Evolutionary conservation across 2,329 filamentous ascomycete species (phyloP), one percentile per base, ranked within the genome.

Genomic region (Didymosphaeria variabile): DNA sequence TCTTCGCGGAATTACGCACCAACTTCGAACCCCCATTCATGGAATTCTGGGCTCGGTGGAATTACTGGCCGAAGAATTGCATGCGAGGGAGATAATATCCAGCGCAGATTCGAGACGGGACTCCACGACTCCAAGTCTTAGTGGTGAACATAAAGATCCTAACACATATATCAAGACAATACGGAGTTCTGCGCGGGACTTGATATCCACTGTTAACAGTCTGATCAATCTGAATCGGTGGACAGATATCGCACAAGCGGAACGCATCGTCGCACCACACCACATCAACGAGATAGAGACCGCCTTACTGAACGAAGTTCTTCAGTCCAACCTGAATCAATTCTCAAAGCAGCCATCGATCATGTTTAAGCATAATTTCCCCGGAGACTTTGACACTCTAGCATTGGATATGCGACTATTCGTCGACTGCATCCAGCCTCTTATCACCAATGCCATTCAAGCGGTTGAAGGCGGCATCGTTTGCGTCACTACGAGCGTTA

Each of bases 1-100:
- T 58, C 68, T 84, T 0, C 75, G 82, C 3, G 80, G 81, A 0
- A 77, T 84, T 9, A 83, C 80, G 0, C 82, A 84, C 55, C 80
- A 83, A 38, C 76, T 84, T 0, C 76, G 82, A 45, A 84, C 82
- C 0, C 82, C 82, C 0, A 82, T 84, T 5, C 82, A 84, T 36
- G 82, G 82, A 0, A 81, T 84, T 1, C 72, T 84, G 7, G 77
- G 76, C 10, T 79, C 77, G 2, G 74, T 75, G 5, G 78, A 84
- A 17, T 65, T 84, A 0, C 67, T 83, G 0, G 76, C 74, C 0
- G 81, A 83, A 58, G 81, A 83, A 45, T 59, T 82, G 0, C 74
- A 69, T 26, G 63, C 64, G 3, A 57, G 66, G 1, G 71, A 72
- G 2, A 51, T 72, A 60, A 57, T 7, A 47, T 57, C 4, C 17